phyloP scores from a whole-genome alignment of 257 asterid genomes.

The Haberlea rhodopensis region DNA sequence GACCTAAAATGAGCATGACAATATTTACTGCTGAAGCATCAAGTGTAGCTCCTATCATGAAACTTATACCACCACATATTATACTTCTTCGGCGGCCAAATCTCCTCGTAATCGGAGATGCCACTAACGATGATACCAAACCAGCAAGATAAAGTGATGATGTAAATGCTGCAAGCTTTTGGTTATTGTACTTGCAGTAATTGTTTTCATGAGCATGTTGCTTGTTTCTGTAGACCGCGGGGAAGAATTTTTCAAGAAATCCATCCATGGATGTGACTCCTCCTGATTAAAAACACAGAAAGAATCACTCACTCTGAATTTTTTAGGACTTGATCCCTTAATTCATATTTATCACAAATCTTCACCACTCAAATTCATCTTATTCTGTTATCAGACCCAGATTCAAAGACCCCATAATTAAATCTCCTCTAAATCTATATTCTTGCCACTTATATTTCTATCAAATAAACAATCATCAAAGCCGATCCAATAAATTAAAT shows the following conservation, averaged over 20 bases:
- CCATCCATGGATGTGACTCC: constrained; percentile 65
- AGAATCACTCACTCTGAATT: neutral
- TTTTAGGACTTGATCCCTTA: neutral
- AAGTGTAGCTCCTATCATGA: constrained; percentile 45
- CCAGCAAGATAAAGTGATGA: constrained; percentile 55
- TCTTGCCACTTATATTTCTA: too few relatives aligned
- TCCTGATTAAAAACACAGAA: constrained; percentile 31
- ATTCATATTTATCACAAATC: neutral
- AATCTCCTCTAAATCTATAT: too few relatives aligned
- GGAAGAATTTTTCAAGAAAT: constrained; percentile 44
- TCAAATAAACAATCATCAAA: neutral
- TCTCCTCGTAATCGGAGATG: constrained; percentile 68
- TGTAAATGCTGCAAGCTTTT: constrained; percentile 52
- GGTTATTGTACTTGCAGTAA: constrained; percentile 60
- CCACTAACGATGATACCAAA: constrained; percentile 46
- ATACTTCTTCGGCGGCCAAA: constrained; percentile 49
- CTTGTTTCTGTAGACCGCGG: constrained; percentile 36
- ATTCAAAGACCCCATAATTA: too few relatives aligned
- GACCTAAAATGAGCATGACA: constrained; percentile 68
- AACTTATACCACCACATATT: constrained; percentile 50
- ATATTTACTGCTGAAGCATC: constrained; percentile 49
- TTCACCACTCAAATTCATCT: neutral
- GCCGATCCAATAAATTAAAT: too few relatives aligned
- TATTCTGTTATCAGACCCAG: neutral
- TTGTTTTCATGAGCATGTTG: constrained; percentile 40